phyloP scores from a whole-genome alignment of 805 yeast genomes.

The Metschnikowia borealis region DNA sequence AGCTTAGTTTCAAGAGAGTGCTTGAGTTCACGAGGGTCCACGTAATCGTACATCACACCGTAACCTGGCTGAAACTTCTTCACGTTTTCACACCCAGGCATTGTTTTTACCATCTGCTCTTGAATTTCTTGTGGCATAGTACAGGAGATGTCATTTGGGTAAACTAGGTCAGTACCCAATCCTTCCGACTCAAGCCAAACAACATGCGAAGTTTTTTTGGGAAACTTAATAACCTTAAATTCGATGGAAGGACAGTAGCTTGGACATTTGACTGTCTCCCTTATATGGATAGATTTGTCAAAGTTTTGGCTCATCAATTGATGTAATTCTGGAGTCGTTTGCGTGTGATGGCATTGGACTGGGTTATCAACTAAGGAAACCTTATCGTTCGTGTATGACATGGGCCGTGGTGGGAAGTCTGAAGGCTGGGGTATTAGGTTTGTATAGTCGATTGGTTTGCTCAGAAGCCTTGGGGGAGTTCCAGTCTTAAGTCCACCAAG shows the following conservation, averaged over 20 bases:
- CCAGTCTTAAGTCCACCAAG: slow-evolving; percentile 94
- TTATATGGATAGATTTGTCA: slow-evolving; percentile 80
- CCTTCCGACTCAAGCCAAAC: slow-evolving; percentile 99
- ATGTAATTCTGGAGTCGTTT: slow-evolving; percentile 74
- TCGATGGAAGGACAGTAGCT: slow-evolving; percentile 97
- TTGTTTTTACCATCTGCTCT: slow-evolving; percentile 62
- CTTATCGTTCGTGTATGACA: slow-evolving; percentile 74
- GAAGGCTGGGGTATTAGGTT: slow-evolving; percentile 70
- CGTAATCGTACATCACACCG: slow-evolving; percentile 97
- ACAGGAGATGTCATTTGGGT: slow-evolving; percentile 94
- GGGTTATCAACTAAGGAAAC: slow-evolving; percentile 59
- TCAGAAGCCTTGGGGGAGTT: slow-evolving; percentile 87
- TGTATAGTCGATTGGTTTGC: slow-evolving; percentile 64
- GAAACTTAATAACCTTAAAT: slow-evolving; percentile 76
- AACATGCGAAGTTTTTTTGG: slow-evolving; percentile 70
- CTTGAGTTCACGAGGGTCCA: slow-evolving; percentile 85
- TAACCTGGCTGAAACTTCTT: slow-evolving; percentile 93
- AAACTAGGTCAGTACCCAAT: slow-evolving; percentile 74
- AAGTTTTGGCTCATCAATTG: slow-evolving; percentile 63
- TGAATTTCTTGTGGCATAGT: slow-evolving; percentile 97
- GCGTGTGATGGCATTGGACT: slow-evolving; percentile 69
- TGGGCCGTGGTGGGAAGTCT: slow-evolving; percentile 82
- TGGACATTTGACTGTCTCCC: slow-evolving; percentile 95
- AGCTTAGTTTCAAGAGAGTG: slow-evolving; percentile 77
- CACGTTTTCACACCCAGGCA: slow-evolving; percentile 86